Evolutionary conservation across 495 filamentous ascomycete genomes (phyloP).

Genomic region (Ascodesmis nigricans): DNA sequence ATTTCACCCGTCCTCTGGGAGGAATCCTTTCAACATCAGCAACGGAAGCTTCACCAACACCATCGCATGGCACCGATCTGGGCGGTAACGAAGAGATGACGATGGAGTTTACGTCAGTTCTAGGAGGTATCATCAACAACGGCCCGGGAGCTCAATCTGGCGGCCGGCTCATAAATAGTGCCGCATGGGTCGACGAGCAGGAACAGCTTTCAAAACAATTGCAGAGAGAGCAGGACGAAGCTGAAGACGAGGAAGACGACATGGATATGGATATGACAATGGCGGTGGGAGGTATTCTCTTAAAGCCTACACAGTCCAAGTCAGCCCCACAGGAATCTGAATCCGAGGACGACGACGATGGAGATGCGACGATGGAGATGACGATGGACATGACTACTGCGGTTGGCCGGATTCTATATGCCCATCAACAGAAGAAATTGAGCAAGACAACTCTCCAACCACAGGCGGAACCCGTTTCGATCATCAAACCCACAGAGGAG

Average conservation of each 20-base stretch:
- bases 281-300: constrained; percentile 45
- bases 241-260: constrained; percentile 27
- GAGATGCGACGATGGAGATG: constrained; percentile 13
- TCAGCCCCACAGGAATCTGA: constrained; percentile 15
- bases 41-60: neutral
- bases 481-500: no score
- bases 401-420: constrained; percentile 11
- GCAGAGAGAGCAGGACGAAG: constrained; percentile 32
- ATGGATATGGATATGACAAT: constrained; percentile 37
- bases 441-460: no score
- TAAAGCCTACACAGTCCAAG: no score
- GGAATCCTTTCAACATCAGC: constrained; percentile 33
- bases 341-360: constrained; percentile 6
- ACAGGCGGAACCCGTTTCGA: no score
- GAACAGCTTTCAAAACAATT: constrained; percentile 44
- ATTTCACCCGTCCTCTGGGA: constrained; percentile 65
- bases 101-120: constrained; percentile 64
- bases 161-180: no score
- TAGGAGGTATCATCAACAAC: constrained; percentile 46
- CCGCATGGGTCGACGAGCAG: constrained; percentile 12
- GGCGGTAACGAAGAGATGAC: constrained; percentile 45
- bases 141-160: constrained; percentile 14
- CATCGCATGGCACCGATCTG: constrained; percentile 3
- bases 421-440: neutral
- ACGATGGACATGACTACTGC: constrained; percentile 18